phyloP scores from a whole-genome alignment of 2,329 filamentous ascomycete species.

The Diaporthe aspalathi region DNA sequence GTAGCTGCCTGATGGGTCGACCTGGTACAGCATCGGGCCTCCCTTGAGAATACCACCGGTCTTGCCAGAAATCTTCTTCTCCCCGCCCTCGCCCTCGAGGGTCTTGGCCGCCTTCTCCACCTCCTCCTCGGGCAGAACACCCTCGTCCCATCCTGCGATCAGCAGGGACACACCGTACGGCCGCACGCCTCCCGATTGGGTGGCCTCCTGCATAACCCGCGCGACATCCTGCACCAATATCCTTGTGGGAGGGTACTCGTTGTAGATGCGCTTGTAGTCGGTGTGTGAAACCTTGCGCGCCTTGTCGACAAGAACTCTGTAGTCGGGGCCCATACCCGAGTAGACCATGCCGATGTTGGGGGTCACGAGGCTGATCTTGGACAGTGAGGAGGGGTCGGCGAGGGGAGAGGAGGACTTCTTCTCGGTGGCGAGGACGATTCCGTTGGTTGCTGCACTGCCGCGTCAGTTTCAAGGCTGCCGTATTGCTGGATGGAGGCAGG shows the following conservation, averaged over 20 bases:
- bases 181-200: constrained; percentile 95
- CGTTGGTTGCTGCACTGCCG: constrained; percentile 82
- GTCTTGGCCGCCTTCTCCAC: constrained; percentile 68
- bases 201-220: constrained; percentile 98
- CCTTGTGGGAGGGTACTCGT: constrained; percentile 98
- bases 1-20: constrained; percentile 98
- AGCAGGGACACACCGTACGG: constrained; percentile 97
- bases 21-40: constrained; percentile 97
- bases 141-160: constrained; percentile 98
- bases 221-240: constrained; percentile 99
- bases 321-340: constrained; percentile 98
- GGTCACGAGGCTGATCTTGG: constrained; percentile 97
- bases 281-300: constrained; percentile 98
- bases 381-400: constrained; percentile 92
- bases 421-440: constrained; percentile 97
- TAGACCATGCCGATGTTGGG: constrained; percentile 99
- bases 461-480: constrained; percentile 33
- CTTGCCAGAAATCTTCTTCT: constrained; percentile 83
- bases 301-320: constrained; percentile 96
- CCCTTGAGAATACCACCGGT: constrained; percentile 96
- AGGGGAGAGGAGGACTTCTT: constrained; percentile 99
- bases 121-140: constrained; percentile 86
- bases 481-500: constrained; percentile 11
- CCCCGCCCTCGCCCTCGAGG: constrained; percentile 66
- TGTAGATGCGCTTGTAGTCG: constrained; percentile 99